Conservation (phyloP, 495 filamentous ascomycete genomes). For the Talaromyces stipitatus region DNA sequence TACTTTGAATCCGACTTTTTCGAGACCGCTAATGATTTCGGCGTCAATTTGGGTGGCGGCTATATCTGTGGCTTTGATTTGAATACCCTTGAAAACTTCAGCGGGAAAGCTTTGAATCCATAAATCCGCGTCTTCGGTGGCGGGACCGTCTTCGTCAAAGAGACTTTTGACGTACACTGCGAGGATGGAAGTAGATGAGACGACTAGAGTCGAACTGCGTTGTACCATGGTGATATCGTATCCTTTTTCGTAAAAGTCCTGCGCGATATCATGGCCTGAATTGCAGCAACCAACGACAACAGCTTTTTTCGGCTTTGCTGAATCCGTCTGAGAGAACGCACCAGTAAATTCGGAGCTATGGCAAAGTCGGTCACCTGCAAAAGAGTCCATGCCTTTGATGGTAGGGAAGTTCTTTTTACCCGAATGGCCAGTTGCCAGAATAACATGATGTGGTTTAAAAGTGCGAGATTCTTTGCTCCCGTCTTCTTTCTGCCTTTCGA, state of each 20-base stretch:
- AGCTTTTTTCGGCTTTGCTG: conserved; percentile 49
- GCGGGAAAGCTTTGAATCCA: conserved; percentile 47
- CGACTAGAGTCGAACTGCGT: conserved; percentile 64
- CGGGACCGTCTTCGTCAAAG: conserved; percentile 52
- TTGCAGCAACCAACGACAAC: conserved; percentile 77
- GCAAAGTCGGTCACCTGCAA: conserved; percentile 41
- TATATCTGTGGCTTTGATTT: conserved; percentile 40
- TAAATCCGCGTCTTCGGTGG: conserved; percentile 58
- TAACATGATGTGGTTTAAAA: conserved; percentile 35
- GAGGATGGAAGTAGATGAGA: conserved; percentile 52
- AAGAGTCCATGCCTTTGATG: conserved; percentile 33
- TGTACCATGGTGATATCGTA: conserved; percentile 71
- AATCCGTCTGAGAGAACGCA: conserved; percentile 2
- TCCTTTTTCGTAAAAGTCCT: conserved; percentile 74
- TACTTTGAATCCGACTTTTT: conserved; percentile 58
- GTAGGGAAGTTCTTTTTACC: conserved; percentile 38
- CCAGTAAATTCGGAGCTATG: conserved; percentile 33
- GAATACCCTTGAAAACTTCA: conserved; percentile 48
- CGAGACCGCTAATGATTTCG: conserved; percentile 50
- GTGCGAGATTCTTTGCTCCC: conserved; percentile 24
- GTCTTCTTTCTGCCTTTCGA: conserved; percentile 38
- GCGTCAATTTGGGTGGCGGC: conserved; percentile 45
- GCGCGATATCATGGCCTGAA: conserved; percentile 77
- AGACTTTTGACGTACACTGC: conserved; percentile 47
- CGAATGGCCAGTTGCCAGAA: conserved; percentile 45